Evolutionary conservation across 345 rosid species (phyloP).

Genomic region (Lepidium africanum): DNA sequence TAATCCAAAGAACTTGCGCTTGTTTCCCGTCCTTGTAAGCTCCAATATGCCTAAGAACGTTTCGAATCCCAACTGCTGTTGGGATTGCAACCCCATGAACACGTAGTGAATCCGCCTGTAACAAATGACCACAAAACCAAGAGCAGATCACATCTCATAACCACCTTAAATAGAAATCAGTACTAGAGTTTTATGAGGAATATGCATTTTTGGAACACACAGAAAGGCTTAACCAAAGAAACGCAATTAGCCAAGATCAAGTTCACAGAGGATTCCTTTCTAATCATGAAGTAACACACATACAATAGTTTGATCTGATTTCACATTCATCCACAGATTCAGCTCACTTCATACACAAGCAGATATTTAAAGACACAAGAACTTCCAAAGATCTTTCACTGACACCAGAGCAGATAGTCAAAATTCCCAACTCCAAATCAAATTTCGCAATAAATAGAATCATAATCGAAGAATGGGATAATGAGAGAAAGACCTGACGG

Average conservation of each 20-base stretch:
- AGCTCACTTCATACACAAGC: background rate
- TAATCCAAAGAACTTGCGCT: slow-evolving; percentile 77
- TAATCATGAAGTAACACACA: background rate
- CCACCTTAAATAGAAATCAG: background rate
- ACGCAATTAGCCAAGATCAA: background rate
- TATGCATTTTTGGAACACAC: background rate
- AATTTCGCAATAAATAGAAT: background rate
- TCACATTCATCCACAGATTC: background rate
- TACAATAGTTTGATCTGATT: background rate
- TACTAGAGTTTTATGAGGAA: background rate
- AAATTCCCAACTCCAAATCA: background rate
- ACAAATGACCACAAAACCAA: slow-evolving; percentile 12
- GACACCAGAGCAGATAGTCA: background rate
- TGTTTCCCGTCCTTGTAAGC: slow-evolving; percentile 54
- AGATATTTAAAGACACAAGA: background rate
- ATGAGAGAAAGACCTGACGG: slow-evolving; percentile 58
- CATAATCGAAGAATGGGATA: background rate
- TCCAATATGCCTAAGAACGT: slow-evolving; percentile 81
- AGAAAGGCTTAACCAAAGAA: background rate
- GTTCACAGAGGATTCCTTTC: background rate
- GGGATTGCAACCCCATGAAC: slow-evolving; percentile 98
- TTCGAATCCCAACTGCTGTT: slow-evolving; percentile 68
- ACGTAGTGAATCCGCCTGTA: slow-evolving; percentile 65
- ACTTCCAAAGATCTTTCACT: background rate
- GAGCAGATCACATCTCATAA: background rate